Evolutionary conservation across 2,329 filamentous ascomycete genomes (phyloP).

Genomic region (Colletotrichum gigasporum): DNA sequence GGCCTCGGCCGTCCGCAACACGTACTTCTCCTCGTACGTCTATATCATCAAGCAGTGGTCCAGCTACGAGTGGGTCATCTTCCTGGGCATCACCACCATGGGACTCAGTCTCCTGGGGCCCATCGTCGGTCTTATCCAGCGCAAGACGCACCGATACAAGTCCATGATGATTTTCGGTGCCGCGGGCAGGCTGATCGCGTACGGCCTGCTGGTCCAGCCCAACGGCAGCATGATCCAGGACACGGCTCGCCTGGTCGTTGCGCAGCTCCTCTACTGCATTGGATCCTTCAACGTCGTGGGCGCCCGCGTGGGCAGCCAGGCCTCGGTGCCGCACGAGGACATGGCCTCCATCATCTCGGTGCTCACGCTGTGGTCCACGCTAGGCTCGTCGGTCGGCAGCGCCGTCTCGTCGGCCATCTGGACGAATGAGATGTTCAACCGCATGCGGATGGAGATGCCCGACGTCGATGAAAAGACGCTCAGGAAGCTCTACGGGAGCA

Average conservation of each 20-base stretch:
- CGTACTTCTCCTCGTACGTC: constrained; percentile 65
- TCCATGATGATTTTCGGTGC: constrained; percentile 53
- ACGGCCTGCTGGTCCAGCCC: constrained; percentile 64
- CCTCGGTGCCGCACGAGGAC: constrained; percentile 62
- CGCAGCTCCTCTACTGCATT: constrained; percentile 55
- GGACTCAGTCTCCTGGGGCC: constrained; percentile 61
- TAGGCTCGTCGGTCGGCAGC: constrained; percentile 56
- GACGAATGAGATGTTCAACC: constrained; percentile 50
- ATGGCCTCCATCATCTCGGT: constrained; percentile 60
- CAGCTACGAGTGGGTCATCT: constrained; percentile 55
- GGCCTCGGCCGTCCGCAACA: constrained; percentile 62
- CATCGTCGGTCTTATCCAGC: constrained; percentile 57
- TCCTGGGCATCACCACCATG: constrained; percentile 59
- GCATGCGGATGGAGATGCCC: constrained; percentile 43
- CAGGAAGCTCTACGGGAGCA: too few species aligned
- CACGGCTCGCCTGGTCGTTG: constrained; percentile 49
- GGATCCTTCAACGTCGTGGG: constrained; percentile 44
- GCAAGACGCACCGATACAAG: constrained; percentile 57
- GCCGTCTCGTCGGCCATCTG: constrained; percentile 53
- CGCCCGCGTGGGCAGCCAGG: constrained; percentile 67
- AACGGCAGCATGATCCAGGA: constrained; percentile 53
- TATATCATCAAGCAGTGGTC: constrained; percentile 58
- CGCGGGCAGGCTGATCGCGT: constrained; percentile 43
- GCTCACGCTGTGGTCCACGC: constrained; percentile 52
- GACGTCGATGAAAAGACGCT: constrained; percentile 36